A percentile compares a stretch with the other conserved stretches of the same genome.
Conservation (phyloP, 2,329 filamentous ascomycete species). For the Ceratocystis albifundus region DNA sequence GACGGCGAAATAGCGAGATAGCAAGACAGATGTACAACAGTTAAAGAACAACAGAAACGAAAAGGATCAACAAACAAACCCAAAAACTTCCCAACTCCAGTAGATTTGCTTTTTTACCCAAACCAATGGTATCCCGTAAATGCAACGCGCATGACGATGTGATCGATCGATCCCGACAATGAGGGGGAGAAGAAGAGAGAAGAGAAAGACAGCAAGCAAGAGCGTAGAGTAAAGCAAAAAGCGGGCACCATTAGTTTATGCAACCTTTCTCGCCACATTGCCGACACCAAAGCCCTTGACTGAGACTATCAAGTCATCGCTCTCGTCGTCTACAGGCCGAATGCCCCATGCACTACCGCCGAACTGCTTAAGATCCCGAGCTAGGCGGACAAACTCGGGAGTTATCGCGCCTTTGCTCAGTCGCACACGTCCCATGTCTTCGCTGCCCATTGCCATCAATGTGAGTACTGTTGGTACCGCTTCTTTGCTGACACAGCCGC, state of each 20-base stretch:
- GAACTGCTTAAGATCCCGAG: constrained; percentile 77
- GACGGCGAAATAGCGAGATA: background rate
- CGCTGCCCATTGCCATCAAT: constrained; percentile 95
- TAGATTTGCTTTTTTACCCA: constrained; percentile 23
- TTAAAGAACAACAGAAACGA: constrained; percentile 4
- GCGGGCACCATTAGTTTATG: constrained; percentile 31
- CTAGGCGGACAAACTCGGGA: constrained; percentile 67
- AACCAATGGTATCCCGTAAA: constrained; percentile 19
- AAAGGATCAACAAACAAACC: constrained; percentile 18
- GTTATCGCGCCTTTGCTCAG: constrained; percentile 71
- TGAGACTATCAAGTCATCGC: constrained; percentile 68
- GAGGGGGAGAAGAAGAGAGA: constrained; percentile 5
- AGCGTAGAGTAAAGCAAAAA: constrained; percentile 22
- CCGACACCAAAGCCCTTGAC: constrained; percentile 89
- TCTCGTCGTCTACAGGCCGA: constrained; percentile 58
- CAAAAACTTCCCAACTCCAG: constrained; percentile 20
- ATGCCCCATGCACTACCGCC: constrained; percentile 86
- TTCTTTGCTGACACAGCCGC: constrained; percentile 66
- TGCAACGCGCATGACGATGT: constrained; percentile 15
- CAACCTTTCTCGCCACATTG: constrained; percentile 86
- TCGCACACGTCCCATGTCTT: constrained; percentile 81
- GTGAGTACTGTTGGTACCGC: constrained; percentile 66
- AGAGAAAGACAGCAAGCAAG: background rate
- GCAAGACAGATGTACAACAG: constrained; percentile 15
- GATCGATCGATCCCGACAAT: constrained; percentile 16